phyloP scores from a whole-genome alignment of 2,329 filamentous ascomycete genomes.

The Exophiala sp. region DNA sequence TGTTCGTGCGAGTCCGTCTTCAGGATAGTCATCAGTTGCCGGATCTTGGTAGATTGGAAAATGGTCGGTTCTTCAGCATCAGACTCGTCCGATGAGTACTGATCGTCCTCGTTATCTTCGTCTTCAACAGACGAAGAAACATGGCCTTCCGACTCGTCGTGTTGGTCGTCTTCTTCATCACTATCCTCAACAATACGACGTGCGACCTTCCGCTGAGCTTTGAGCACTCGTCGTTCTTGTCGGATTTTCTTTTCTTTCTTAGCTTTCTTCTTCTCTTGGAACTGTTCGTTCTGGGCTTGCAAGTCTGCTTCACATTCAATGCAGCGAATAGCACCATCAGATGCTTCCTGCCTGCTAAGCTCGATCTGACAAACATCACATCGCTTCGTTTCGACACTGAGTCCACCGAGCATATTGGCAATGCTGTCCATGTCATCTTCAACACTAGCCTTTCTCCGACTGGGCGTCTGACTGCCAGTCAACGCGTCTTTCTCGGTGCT shows the following conservation, averaged over 20 bases:
- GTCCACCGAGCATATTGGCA: slow-evolving; percentile 76
- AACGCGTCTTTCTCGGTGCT: slow-evolving; percentile 83
- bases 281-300: slow-evolving; percentile 48
- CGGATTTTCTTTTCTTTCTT: slow-evolving; percentile 41
- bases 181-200: slow-evolving; percentile 47
- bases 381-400: slow-evolving; percentile 69
- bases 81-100: slow-evolving; percentile 42
- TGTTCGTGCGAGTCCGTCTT: slow-evolving; percentile 70
- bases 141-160: slow-evolving; percentile 34
- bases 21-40: slow-evolving; percentile 74
- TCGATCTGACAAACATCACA: slow-evolving; percentile 78
- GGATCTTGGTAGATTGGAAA: slow-evolving; percentile 74
- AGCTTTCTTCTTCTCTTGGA: slow-evolving; percentile 42
- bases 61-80: slow-evolving; percentile 48
- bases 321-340: slow-evolving; percentile 56
- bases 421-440: slow-evolving; percentile 71
- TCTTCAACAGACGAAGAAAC: slow-evolving; percentile 34
- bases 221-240: slow-evolving; percentile 48
- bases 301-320: slow-evolving; percentile 69
- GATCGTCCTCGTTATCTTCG: slow-evolving; percentile 34
- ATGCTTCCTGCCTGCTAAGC: slow-evolving; percentile 53
- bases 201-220: slow-evolving; percentile 33
- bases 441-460: slow-evolving; percentile 42
- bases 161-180: slow-evolving; percentile 64
- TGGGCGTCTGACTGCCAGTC: slow-evolving; percentile 47